Percentiles rank a stretch among this genome's conserved stretches.
Conservation (phyloP, 495 filamentous ascomycete genomes). For the Xylaria longipes region DNA sequence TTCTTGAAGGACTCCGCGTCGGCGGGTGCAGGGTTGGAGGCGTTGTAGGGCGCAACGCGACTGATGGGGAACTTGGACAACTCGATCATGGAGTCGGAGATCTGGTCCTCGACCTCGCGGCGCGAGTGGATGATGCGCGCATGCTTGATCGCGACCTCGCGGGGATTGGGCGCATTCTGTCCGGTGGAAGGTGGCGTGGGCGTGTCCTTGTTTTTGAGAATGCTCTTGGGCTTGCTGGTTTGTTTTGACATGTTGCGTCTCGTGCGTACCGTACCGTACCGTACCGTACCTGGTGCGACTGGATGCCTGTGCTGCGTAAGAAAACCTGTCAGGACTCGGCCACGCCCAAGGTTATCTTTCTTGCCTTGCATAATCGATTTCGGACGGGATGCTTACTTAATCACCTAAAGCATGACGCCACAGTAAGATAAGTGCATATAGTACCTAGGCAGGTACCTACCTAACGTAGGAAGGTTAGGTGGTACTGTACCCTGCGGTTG, state of each 20-base stretch:
- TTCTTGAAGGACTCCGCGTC: slow-evolving; percentile 65
- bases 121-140: slow-evolving; percentile 78
- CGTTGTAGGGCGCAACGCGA: slow-evolving; percentile 55
- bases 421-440: too few species aligned
- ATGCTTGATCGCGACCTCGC: slow-evolving; percentile 76
- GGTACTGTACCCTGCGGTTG: not conserved
- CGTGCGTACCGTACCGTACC: too few species aligned
- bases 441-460: not conserved
- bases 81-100: slow-evolving; percentile 66
- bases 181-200: slow-evolving; percentile 39
- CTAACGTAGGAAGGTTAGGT: not conserved
- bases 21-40: slow-evolving; percentile 61
- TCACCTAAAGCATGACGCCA: not conserved
- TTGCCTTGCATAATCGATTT: not conserved
- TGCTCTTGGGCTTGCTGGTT: slow-evolving; percentile 50
- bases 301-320: not conserved
- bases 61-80: slow-evolving; percentile 71
- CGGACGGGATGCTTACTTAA: not conserved
- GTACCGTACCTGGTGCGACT: not conserved
- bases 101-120: slow-evolving; percentile 68
- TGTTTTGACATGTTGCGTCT: slow-evolving; percentile 17
- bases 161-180: slow-evolving; percentile 44
- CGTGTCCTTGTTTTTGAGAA: slow-evolving; percentile 60
- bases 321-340: not conserved
- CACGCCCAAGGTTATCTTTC: not conserved